Evolutionary conservation across 2,329 filamentous ascomycete species (phyloP), one percentile per base, ranked within the genome.

Genomic region (Chaetomium strumarium): DNA sequence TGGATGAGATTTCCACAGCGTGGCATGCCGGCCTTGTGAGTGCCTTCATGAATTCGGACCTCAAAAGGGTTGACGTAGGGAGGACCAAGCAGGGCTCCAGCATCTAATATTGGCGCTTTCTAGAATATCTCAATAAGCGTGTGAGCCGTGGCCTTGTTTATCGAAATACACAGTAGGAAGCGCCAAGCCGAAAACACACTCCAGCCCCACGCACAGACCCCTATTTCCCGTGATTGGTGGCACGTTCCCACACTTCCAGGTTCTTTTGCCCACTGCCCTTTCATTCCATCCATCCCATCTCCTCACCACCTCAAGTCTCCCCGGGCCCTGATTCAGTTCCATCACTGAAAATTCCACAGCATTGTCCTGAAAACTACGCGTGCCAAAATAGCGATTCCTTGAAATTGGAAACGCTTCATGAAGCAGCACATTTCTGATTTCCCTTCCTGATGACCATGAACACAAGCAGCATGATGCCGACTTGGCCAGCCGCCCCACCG

Each of bases 401-500:
- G 8, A 16, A 31, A 4, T 13, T 41, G 19, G n/a, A 29, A 17
- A 11, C 11, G 4, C 46, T 43, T 36, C 24, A 24, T 33, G 13
- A 13, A 29, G 31, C 20, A 9, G 36, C 42, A 31, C 41, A 12
- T 38, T 20, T 5, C 10, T 17, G 16, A 38, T 14, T 43, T 12
- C 34, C 16, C 24, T 36, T 20, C 24, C 12, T 24, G n/a, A 36
- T 29, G 6, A 19, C 50, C 50, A 54, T 52, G 51, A 53, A 49
- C 50, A 49, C 58, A 11, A 56, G 19, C 54, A 66, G 41, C 45
- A 68, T 67, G 66, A 66, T 67, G 63, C 64, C 64, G 47, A 63
- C 63, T 50, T 67, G 65, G 65, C 54, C 62, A 64, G 51, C 64
- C 38, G 58, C 58, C 36, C 59, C 68, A 63, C 70, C 69, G 46